Conservation (phyloP, 768 basidiomycete genomes). For the Coprinellus micaceus region DNA sequence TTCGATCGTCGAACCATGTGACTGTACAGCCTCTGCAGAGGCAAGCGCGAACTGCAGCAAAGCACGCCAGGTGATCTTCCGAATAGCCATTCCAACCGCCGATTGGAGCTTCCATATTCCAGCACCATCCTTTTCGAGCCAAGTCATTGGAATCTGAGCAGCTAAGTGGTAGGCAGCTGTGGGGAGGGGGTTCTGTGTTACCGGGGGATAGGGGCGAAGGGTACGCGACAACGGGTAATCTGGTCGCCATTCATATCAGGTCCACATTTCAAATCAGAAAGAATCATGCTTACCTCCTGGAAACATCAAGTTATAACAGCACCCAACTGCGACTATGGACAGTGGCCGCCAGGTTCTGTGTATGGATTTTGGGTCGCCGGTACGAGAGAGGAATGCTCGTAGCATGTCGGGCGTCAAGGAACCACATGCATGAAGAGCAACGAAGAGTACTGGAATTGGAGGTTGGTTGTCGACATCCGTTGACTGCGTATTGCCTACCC, state of each 20-base stretch:
- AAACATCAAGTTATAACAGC: slow-evolving; percentile 73
- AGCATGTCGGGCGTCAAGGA: slow-evolving; percentile 66
- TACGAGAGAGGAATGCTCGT: slow-evolving; percentile 43
- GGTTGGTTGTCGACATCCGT: not conserved
- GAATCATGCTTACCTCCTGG: slow-evolving; percentile 38
- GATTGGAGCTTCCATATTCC: slow-evolving; percentile 19
- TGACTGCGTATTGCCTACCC: slow-evolving; percentile 43
- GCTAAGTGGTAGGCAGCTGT: slow-evolving; percentile 64
- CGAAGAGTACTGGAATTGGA: slow-evolving; percentile 49
- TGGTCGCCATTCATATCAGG: no score
- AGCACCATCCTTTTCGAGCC: slow-evolving; percentile 35
- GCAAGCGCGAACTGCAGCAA: slow-evolving; percentile 35
- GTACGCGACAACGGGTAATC: slow-evolving; percentile 55
- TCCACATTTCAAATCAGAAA: slow-evolving; percentile 1
- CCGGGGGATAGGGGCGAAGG: slow-evolving; percentile 29
- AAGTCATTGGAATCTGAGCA: slow-evolving; percentile 63
- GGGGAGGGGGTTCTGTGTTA: slow-evolving; percentile 30
- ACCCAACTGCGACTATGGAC: slow-evolving; percentile 63
- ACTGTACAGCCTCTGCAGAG: no score
- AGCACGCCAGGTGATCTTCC: slow-evolving; percentile 73
- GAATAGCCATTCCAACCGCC: slow-evolving; percentile 47
- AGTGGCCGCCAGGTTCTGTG: slow-evolving; percentile 43
- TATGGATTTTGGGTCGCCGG: not conserved
- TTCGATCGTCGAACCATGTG: not conserved
- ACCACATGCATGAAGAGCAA: slow-evolving; percentile 75